These are phyloP conservation scores for Hibiscus tridactylites DNA, from an alignment of 345 rosid genomes.

Conservation along the genomic window DNA sequence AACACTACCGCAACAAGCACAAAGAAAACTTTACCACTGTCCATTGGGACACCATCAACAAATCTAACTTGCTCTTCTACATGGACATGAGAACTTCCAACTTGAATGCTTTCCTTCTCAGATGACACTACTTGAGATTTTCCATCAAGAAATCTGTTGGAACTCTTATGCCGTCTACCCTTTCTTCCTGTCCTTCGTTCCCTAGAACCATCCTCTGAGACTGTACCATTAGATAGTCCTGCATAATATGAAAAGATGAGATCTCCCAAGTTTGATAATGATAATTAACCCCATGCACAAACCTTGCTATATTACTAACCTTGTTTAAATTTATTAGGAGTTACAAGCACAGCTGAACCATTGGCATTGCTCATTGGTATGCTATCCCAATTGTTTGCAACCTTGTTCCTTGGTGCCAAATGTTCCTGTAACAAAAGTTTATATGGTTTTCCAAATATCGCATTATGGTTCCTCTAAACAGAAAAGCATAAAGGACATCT, in stretches of 20 bases:
- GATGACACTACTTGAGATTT: constrained; percentile 30
- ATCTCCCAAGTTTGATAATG: constrained; percentile 2
- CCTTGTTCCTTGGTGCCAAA: constrained; percentile 24
- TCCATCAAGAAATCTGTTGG: constrained; percentile 45
- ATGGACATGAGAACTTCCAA: constrained; percentile 19
- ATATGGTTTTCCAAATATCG: not conserved
- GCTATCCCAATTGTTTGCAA: constrained; percentile 28
- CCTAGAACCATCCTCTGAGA: constrained; percentile 37
- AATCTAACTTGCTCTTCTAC: constrained; percentile 16
- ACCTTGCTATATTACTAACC: constrained; percentile 31
- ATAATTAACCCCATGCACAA: constrained; percentile 1
- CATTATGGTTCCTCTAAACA: not conserved
- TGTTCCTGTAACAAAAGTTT: constrained; percentile 34
- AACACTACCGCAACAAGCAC: not conserved
- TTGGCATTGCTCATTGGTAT: constrained; percentile 15
- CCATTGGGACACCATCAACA: constrained; percentile 19
- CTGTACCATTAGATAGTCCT: constrained; percentile 34
- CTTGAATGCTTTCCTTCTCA: constrained; percentile 42
- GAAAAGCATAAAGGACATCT: not conserved
- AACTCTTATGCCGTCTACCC: constrained; percentile 68
- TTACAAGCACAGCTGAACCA: constrained; percentile 19
- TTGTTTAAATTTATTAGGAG: constrained; percentile 31
- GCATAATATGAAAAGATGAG: constrained; percentile 16
- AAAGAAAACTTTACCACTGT: constrained; percentile 29
- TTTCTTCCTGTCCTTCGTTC: constrained; percentile 58